phyloP scores from a whole-genome alignment of 2,329 filamentous ascomycete genomes.

The Diaporthe sp. region DNA sequence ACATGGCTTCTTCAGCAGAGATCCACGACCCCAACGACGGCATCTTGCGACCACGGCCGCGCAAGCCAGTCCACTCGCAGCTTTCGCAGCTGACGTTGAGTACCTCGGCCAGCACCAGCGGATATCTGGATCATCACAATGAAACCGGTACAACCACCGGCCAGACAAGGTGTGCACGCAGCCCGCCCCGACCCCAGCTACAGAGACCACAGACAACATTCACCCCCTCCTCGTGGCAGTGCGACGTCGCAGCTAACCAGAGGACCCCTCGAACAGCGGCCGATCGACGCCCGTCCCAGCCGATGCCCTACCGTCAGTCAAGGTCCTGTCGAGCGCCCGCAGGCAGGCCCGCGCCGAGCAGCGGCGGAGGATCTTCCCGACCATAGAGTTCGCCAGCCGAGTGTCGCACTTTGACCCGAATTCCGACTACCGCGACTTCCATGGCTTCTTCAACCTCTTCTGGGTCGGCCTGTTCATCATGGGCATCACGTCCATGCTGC shows the following conservation, averaged over 20 bases:
- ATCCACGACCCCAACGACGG: conserved; percentile 55
- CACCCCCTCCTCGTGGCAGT: background rate
- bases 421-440: conserved; percentile 94
- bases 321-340: conserved; percentile 86
- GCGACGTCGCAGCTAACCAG: conserved; percentile 36
- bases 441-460: conserved; percentile 97
- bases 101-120: conserved; percentile 53
- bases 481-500: conserved; percentile 93
- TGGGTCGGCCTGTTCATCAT: conserved; percentile 98
- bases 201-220: background rate
- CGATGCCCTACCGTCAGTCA: conserved; percentile 93
- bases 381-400: conserved; percentile 89
- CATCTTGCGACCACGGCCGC: conserved; percentile 64
- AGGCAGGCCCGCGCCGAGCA: conserved; percentile 87
- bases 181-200: background rate
- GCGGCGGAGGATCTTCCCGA: conserved; percentile 89
- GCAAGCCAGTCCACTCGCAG: conserved; percentile 64
- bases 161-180: conserved; percentile 59
- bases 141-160: conserved; percentile 56
- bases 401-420: conserved; percentile 96
- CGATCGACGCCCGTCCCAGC: conserved; percentile 86
- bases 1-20: conserved; percentile 50
- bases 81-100: conserved; percentile 58
- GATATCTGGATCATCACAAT: conserved; percentile 52
- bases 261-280: conserved; percentile 67